Percentiles rank a stretch among this genome's conserved stretches.
These are phyloP conservation scores for Tricholoma hemisulphureum DNA, from an alignment of 768 basidiomycete genomes.

Conservation along the genomic window DNA sequence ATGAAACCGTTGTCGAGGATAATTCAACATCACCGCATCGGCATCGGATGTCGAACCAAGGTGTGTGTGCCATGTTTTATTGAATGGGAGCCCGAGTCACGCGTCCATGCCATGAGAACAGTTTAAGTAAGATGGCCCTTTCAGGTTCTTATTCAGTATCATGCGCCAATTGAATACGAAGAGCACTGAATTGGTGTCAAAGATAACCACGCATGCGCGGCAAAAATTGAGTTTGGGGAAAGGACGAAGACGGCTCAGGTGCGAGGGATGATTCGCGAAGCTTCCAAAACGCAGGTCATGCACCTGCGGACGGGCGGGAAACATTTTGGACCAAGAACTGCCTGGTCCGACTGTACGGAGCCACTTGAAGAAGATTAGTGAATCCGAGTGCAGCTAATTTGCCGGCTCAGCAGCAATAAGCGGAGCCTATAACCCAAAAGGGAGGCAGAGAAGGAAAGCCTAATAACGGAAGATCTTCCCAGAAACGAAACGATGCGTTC, in stretches of 20 bases:
- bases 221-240: not conserved
- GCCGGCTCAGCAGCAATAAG: constrained; percentile 10
- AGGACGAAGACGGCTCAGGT: not conserved
- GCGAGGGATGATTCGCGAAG: constrained; percentile 3
- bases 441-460: constrained; percentile 10
- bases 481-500: constrained; percentile 13
- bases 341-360: not conserved
- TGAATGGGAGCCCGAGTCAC: not conserved
- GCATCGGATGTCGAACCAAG: not conserved
- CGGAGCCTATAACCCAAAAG: constrained; percentile 12
- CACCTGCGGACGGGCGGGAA: not conserved
- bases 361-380: constrained; percentile 11
- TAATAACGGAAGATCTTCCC: constrained; percentile 1
- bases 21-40: not conserved
- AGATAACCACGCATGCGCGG: no score
- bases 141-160: not conserved
- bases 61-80: not conserved
- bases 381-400: constrained; percentile 18
- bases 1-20: no score
- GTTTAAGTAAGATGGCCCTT: not conserved
- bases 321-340: not conserved
- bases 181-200: no score
- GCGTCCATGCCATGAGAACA: not conserved
- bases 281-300: not conserved
- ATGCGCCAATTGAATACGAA: no score